Percentiles rank a stretch among this genome's conserved stretches.
Conservation (phyloP, 1,284 basidiomycete species). For the Puccinia coronata region DNA sequence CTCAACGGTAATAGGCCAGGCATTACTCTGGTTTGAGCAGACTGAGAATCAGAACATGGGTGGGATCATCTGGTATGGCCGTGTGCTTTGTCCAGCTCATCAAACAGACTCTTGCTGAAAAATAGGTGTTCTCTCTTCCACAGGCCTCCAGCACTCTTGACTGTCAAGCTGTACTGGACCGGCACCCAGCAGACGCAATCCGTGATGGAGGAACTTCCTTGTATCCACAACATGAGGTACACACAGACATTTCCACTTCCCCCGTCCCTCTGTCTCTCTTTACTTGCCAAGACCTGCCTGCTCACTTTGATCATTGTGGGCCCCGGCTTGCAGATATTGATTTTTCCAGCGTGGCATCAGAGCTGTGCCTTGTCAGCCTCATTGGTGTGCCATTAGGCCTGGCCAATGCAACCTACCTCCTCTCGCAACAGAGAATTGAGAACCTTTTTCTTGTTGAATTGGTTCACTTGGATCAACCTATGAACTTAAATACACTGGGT, state of each 20-base stretch:
- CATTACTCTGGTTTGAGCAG: conserved; percentile 77
- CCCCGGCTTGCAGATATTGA: too few species aligned
- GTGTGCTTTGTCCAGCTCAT: too few species aligned
- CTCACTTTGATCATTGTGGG: too few species aligned
- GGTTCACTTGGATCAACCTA: too few species aligned
- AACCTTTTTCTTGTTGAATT: too few species aligned
- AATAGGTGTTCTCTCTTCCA: too few species aligned
- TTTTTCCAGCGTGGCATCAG: conserved; percentile 70
- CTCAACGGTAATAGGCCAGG: conserved; percentile 63
- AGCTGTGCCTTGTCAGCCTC: conserved; percentile 72
- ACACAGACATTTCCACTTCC: conserved; percentile 29
- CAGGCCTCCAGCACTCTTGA: conserved; percentile 72
- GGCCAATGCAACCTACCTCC: conserved; percentile 52
- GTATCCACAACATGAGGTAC: conserved; percentile 74
- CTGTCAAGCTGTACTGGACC: conserved; percentile 80
- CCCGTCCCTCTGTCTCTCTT: not conserved
- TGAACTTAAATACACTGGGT: too few species aligned
- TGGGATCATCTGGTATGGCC: conserved; percentile 67
- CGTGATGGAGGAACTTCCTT: conserved; percentile 67
- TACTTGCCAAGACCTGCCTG: not conserved
- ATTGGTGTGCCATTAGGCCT: conserved; percentile 77
- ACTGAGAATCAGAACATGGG: conserved; percentile 72
- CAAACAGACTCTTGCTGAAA: too few species aligned
- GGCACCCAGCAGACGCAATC: conserved; percentile 60
- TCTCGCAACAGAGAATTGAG: not conserved